Conservation (phyloP, 805 yeast species). For the Pichia sporocuriosa region DNA sequence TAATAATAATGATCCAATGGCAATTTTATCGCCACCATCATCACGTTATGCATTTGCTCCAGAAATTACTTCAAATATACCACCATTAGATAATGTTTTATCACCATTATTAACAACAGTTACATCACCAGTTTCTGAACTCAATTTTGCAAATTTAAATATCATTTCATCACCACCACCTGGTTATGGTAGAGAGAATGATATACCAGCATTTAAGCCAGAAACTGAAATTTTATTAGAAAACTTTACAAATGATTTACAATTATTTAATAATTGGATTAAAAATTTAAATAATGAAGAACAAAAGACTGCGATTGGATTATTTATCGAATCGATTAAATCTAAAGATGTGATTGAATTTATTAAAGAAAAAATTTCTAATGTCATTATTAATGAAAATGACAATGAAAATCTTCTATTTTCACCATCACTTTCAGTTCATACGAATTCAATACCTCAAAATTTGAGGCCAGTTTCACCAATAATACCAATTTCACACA, state of each 20-base stretch:
- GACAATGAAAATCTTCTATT: slow-evolving; percentile 7
- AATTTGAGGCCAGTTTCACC: slow-evolving; percentile 29
- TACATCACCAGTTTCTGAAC: slow-evolving; percentile 9
- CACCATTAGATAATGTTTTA: slow-evolving; percentile 19
- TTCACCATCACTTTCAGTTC: slow-evolving; percentile 22
- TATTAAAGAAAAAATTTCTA: slow-evolving; percentile 1
- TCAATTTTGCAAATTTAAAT: slow-evolving; percentile 7
- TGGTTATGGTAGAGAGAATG: slow-evolving; percentile 14
- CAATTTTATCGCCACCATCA: slow-evolving; percentile 37
- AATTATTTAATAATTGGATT: slow-evolving; percentile 41
- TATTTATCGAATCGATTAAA: slow-evolving; percentile 39
- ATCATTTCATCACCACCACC: slow-evolving; percentile 7
- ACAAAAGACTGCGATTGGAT: slow-evolving; percentile 40
- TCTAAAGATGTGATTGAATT: slow-evolving; percentile 32
- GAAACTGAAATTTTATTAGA: slow-evolving; percentile 24
- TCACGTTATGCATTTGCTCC: slow-evolving; percentile 31
- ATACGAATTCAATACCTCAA: slow-evolving; percentile 11
- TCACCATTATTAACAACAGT: slow-evolving; percentile 14
- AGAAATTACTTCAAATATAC: slow-evolving; percentile 15
- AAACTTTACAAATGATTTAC: slow-evolving; percentile 38
- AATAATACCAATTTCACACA: slow-evolving; percentile 21
- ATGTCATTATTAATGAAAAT: neutral
- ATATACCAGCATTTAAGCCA: slow-evolving; percentile 30
- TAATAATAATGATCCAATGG: slow-evolving; percentile 30
- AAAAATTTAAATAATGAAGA: slow-evolving; percentile 41